Conservation (phyloP, 164 flowering plant species). For the Macadamia tetraphylla region DNA sequence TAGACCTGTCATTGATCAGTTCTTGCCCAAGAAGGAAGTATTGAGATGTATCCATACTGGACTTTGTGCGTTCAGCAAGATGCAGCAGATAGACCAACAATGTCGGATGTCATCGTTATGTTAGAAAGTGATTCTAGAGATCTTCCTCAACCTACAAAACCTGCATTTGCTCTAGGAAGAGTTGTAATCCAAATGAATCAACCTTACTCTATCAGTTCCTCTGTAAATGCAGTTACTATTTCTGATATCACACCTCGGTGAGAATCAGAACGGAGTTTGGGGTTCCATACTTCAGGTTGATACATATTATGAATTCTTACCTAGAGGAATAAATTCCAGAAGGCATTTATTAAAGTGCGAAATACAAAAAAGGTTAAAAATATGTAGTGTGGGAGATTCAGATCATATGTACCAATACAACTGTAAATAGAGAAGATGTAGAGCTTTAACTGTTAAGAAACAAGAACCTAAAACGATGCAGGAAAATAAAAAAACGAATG, state of each 20-base stretch:
- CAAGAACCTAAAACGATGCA: too few relatives aligned
- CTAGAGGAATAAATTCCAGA: too few relatives aligned
- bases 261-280: background rate
- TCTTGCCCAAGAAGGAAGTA: constrained; percentile 13
- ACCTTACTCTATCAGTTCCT: background rate
- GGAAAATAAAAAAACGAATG: too few relatives aligned
- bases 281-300: too few relatives aligned
- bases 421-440: too few relatives aligned
- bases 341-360: too few relatives aligned
- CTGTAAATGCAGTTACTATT: constrained; percentile 7
- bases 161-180: constrained; percentile 15
- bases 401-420: too few relatives aligned
- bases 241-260: background rate
- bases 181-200: background rate
- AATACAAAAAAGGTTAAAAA: too few relatives aligned
- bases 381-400: too few relatives aligned
- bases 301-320: too few relatives aligned
- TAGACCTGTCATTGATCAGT: constrained; percentile 9
- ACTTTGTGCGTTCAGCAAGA: constrained; percentile 26
- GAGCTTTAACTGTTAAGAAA: too few relatives aligned
- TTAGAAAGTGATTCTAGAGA: constrained; percentile 14
- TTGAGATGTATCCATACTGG: constrained; percentile 26
- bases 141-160: constrained; percentile 15
- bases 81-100: constrained; percentile 18
- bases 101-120: constrained; percentile 22